A percentile compares a stretch with the other conserved stretches of the same genome.
Evolutionary conservation across 768 basidiomycete genomes (phyloP).

Genomic region (Podaxis sp.): DNA sequence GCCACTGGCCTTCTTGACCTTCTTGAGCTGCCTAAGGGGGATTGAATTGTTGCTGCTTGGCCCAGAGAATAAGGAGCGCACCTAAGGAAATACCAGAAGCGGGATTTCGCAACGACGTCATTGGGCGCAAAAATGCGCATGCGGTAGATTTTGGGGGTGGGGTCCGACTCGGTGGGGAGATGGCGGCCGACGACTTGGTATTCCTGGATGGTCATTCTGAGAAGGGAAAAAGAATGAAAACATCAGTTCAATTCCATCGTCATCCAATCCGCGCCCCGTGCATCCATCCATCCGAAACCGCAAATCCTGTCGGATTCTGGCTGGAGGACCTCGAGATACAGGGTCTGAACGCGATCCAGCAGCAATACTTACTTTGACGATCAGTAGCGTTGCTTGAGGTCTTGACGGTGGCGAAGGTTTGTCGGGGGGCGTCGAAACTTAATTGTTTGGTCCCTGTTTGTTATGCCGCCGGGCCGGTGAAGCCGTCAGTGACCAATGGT

Average conservation of each 20-base stretch:
- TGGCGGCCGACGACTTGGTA: constrained; percentile 98
- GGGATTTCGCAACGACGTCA: constrained; percentile 97
- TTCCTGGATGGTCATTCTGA: constrained; percentile 81
- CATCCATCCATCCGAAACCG: constrained; percentile 16
- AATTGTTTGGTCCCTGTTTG: constrained; percentile 14
- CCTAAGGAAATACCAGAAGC: constrained; percentile 99
- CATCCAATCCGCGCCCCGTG: constrained; percentile 10
- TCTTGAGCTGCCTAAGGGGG: constrained; percentile 79
- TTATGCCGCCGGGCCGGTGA: not conserved
- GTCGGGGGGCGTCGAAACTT: not conserved
- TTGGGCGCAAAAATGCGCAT: constrained; percentile 99
- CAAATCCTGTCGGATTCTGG: not conserved
- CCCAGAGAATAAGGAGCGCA: constrained; percentile 31
- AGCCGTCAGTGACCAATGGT: not conserved
- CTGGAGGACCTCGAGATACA: not conserved
- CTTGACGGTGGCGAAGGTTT: constrained; percentile 11
- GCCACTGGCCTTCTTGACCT: constrained; percentile 99
- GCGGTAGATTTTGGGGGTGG: constrained; percentile 97
- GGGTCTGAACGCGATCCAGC: not conserved
- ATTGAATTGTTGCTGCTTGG: not conserved
- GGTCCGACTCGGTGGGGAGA: constrained; percentile 90
- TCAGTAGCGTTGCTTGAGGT: constrained; percentile 10
- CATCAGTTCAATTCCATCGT: constrained; percentile 14
- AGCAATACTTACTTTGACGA: constrained; percentile 16
- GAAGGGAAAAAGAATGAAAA: constrained; percentile 8